A percentile compares a stretch with the other conserved stretches of the same genome.
Evolutionary conservation across 768 basidiomycete genomes (phyloP).

Genomic region (Cystofilobasidium ferigula): DNA sequence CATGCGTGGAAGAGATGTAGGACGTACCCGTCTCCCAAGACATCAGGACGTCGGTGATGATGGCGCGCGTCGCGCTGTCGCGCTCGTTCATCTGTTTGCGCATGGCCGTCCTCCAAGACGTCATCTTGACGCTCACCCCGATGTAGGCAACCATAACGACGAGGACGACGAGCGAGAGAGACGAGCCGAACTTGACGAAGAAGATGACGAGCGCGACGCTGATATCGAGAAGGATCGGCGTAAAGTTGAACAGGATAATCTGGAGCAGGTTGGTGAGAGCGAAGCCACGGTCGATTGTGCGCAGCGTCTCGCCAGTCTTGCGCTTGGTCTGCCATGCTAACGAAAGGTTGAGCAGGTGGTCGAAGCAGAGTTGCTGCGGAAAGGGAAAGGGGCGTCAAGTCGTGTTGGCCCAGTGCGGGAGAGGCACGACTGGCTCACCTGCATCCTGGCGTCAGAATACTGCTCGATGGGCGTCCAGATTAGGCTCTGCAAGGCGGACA

Average conservation of each 20-base stretch:
- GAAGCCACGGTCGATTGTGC: conserved; percentile 56
- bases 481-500: conserved; percentile 32
- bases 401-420: conserved; percentile 1
- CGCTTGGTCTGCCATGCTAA: conserved; percentile 70
- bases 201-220: conserved; percentile 37
- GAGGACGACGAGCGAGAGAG: conserved; percentile 51
- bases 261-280: conserved; percentile 76
- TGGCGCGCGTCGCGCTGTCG: conserved; percentile 70
- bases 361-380: conserved; percentile 54
- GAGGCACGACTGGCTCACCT: conserved; percentile 39
- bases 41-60: conserved; percentile 56
- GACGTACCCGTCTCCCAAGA: conserved; percentile 53
- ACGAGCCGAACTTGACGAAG: conserved; percentile 34
- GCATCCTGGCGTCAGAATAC: conserved; percentile 53
- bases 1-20: too few species aligned
- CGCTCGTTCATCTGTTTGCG: conserved; percentile 68
- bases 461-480: conserved; percentile 60
- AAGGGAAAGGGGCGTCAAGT: conserved; percentile 6
- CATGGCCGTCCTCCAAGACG: conserved; percentile 61
- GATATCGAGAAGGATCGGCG: conserved; percentile 74
- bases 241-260: conserved; percentile 70
- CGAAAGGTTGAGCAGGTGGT: conserved; percentile 76
- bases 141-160: conserved; percentile 53
- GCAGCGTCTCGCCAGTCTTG: conserved; percentile 74
- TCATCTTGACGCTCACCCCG: conserved; percentile 44